A percentile compares a stretch with the other conserved stretches of the same genome.
These are phyloP conservation scores for Aquilaria agallochum DNA, from an alignment of 441 rosid genomes.

Conservation along the genomic window DNA sequence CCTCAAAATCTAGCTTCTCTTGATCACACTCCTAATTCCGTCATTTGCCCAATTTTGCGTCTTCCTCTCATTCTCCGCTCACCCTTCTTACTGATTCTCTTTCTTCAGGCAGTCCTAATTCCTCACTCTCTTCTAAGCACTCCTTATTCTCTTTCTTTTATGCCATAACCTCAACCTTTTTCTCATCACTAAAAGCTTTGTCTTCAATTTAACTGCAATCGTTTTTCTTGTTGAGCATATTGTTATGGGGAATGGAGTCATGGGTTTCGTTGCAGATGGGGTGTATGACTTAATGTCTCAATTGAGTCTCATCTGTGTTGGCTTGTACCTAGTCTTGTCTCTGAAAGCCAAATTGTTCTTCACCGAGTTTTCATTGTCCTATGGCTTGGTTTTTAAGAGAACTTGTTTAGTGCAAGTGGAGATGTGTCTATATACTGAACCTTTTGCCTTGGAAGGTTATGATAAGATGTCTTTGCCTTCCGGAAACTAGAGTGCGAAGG, in stretches of 20 bases:
- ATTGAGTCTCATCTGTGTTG: conserved; percentile 44
- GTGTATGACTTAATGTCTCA: conserved; percentile 37
- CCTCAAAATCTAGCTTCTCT: conserved; percentile 29
- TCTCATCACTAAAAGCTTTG: conserved; percentile 26
- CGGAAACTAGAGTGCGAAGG: conserved; percentile 27
- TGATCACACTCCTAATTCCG: conserved; percentile 45
- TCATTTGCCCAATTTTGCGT: conserved; percentile 45
- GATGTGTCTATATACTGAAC: conserved; percentile 40
- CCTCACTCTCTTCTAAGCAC: conserved; percentile 42
- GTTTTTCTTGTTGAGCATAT: conserved; percentile 43
- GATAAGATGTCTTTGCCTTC: conserved; percentile 19
- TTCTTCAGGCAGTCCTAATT: conserved; percentile 38
- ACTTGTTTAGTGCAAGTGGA: conserved; percentile 55
- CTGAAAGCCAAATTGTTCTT: conserved; percentile 44
- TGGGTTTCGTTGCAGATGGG: conserved; percentile 28
- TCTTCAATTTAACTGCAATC: conserved; percentile 27
- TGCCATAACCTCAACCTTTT: conserved; percentile 24
- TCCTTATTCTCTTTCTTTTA: conserved; percentile 29
- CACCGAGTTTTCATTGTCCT: conserved; percentile 41
- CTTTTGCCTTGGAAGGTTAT: conserved; percentile 46
- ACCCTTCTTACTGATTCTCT: conserved; percentile 46
- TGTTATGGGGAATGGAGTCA: conserved; percentile 33
- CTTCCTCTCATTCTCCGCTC: conserved; percentile 38
- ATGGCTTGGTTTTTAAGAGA: conserved; percentile 50
- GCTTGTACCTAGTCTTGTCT: conserved; percentile 45